These are phyloP conservation scores for Endocalyx cinctus DNA, from an alignment of 2,329 filamentous ascomycete genomes.

Conservation along the genomic window DNA sequence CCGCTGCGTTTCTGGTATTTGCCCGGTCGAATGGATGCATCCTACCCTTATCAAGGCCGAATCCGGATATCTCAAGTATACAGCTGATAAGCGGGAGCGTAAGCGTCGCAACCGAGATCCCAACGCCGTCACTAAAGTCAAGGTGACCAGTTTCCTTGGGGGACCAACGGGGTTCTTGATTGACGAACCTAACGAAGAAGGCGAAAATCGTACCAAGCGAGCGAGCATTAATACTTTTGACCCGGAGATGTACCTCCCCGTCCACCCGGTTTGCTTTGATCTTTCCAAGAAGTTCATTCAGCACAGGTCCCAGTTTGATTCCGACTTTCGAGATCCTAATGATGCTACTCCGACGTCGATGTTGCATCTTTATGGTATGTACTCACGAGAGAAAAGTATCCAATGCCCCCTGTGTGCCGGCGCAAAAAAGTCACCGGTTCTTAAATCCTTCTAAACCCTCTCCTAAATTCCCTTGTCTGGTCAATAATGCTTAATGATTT, in stretches of 20 bases:
- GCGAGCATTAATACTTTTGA: conserved; percentile 9
- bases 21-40: too few species aligned
- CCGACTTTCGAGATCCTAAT: conserved; percentile 11
- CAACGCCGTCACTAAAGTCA: conserved; percentile 1
- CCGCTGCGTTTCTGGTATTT: too few species aligned
- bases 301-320: conserved; percentile 7
- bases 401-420: too few species aligned
- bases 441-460: too few species aligned
- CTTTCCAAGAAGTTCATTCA: conserved; percentile 13
- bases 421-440: too few species aligned
- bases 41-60: conserved; percentile 9
- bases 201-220: not conserved
- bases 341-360: too few species aligned
- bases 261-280: conserved; percentile 12
- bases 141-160: conserved; percentile 6
- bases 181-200: not conserved
- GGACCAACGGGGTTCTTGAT: conserved; percentile 4
- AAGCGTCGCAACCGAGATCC: not conserved
- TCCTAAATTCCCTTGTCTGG: too few species aligned
- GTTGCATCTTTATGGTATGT: too few species aligned
- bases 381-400: too few species aligned
- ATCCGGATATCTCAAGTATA: too few species aligned
- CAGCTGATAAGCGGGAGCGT: conserved; percentile 3
- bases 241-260: conserved; percentile 12
- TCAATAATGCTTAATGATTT: too few species aligned